phyloP scores from a whole-genome alignment of 2,329 filamentous ascomycete genomes.

The Exserohilum rostratum region DNA sequence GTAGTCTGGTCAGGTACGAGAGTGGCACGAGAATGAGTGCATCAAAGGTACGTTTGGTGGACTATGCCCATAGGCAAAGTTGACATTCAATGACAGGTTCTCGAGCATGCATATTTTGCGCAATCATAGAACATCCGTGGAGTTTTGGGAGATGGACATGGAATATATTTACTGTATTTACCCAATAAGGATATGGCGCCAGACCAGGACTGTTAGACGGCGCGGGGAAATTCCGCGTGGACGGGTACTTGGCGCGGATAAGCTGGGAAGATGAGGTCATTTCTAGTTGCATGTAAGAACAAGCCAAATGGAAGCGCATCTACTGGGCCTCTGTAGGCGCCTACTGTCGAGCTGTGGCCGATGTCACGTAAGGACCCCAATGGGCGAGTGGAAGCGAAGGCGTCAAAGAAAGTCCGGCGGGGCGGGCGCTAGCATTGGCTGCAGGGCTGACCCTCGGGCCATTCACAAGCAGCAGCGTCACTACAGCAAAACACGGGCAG shows the following conservation, averaged over 20 bases:
- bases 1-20: constrained; percentile 73
- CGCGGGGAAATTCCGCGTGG: constrained; percentile 7
- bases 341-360: too few relatives aligned
- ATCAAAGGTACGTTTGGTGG: constrained; percentile 56
- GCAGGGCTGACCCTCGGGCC: constrained; percentile 22
- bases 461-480: constrained; percentile 26
- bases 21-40: constrained; percentile 71
- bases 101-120: constrained; percentile 40
- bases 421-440: constrained; percentile 14
- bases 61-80: background rate
- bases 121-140: background rate
- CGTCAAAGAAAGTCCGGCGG: background rate
- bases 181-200: too few relatives aligned
- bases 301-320: background rate
- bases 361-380: too few relatives aligned
- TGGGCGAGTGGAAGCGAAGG: constrained; percentile 16
- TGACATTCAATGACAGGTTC: constrained; percentile 26
- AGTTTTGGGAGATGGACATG: background rate
- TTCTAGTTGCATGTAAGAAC: background rate
- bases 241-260: background rate
- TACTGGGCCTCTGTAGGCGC: background rate
- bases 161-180: background rate
- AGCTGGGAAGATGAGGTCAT: background rate
- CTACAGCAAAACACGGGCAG: constrained; percentile 20
- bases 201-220: background rate